These are phyloP conservation scores for Jatropha podagrica DNA, from an alignment of 441 rosid species.

Conservation along the genomic window DNA sequence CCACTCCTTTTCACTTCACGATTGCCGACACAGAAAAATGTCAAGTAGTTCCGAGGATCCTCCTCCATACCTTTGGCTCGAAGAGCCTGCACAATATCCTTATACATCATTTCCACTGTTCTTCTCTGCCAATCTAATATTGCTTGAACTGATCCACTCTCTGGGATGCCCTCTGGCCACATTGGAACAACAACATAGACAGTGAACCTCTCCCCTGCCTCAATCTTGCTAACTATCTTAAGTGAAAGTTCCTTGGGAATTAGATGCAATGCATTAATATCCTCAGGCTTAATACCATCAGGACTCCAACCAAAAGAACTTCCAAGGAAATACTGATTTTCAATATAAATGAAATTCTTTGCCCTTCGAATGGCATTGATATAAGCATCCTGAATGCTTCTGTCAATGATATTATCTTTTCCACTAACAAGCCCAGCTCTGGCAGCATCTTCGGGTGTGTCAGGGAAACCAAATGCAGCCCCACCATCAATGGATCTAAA, in stretches of 20 bases:
- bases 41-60: slow-evolving; percentile 88
- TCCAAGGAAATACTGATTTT: slow-evolving; percentile 97
- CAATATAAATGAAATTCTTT: slow-evolving; percentile 85
- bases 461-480: slow-evolving; percentile 96
- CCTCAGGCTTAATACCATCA: slow-evolving; percentile 86
- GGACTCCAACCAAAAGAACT: slow-evolving; percentile 83
- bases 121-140: slow-evolving; percentile 97
- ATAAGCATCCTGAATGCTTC: slow-evolving; percentile 97
- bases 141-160: slow-evolving; percentile 93
- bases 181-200: slow-evolving; percentile 91
- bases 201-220: slow-evolving; percentile 83
- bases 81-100: slow-evolving; percentile 72
- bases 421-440: slow-evolving; percentile 96
- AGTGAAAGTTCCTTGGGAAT: slow-evolving; percentile 94
- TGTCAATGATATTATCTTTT: slow-evolving; percentile 91
- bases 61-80: slow-evolving; percentile 63
- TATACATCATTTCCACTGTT: slow-evolving; percentile 99
- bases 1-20: slow-evolving; percentile 89
- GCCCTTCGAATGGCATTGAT: slow-evolving; percentile 92
- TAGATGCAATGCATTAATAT: slow-evolving; percentile 75
- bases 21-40: slow-evolving; percentile 95
- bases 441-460: slow-evolving; percentile 92
- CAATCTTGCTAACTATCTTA: slow-evolving; percentile 91
- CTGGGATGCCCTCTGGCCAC: slow-evolving; percentile 99
- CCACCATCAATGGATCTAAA: slow-evolving; percentile 99